A percentile compares a stretch with the other conserved stretches of the same genome.
phyloP scores from a whole-genome alignment of 2,329 filamentous ascomycete species.

The Cladophialophora immunda region DNA sequence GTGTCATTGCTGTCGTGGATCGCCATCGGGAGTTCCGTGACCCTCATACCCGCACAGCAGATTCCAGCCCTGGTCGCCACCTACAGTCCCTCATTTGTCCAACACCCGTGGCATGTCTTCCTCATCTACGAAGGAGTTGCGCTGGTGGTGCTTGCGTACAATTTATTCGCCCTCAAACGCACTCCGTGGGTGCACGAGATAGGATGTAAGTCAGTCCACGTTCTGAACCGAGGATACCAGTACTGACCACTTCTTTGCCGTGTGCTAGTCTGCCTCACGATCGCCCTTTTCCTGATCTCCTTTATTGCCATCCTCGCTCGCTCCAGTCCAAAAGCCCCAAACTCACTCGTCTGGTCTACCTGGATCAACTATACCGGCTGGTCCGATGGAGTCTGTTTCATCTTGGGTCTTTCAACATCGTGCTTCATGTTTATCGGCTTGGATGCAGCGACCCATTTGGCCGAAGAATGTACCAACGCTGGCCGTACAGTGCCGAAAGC shows the following conservation, averaged over 20 bases:
- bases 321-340: constrained; percentile 22
- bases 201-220: constrained; percentile 31
- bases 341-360: constrained; percentile 29
- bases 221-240: background rate
- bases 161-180: constrained; percentile 25
- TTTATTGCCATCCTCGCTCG: constrained; percentile 43
- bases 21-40: constrained; percentile 35
- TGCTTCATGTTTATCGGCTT: constrained; percentile 50
- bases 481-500: constrained; percentile 45
- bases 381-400: constrained; percentile 44
- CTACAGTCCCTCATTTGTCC: constrained; percentile 25
- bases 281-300: constrained; percentile 43
- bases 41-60: constrained; percentile 37
- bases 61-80: constrained; percentile 32
- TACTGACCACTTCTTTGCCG: too few species aligned
- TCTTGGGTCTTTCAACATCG: constrained; percentile 50
- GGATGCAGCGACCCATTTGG: constrained; percentile 50
- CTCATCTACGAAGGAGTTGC: constrained; percentile 34
- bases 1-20: constrained; percentile 41
- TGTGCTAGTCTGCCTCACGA: constrained; percentile 10
- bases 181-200: background rate
- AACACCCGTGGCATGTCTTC: constrained; percentile 38
- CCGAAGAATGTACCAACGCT: constrained; percentile 48
- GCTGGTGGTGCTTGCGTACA: constrained; percentile 34
- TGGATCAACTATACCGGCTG: constrained; percentile 33